These are phyloP conservation scores for Penicillium sp. DNA, from an alignment of 2,329 filamentous ascomycete species.

Conservation along the genomic window DNA sequence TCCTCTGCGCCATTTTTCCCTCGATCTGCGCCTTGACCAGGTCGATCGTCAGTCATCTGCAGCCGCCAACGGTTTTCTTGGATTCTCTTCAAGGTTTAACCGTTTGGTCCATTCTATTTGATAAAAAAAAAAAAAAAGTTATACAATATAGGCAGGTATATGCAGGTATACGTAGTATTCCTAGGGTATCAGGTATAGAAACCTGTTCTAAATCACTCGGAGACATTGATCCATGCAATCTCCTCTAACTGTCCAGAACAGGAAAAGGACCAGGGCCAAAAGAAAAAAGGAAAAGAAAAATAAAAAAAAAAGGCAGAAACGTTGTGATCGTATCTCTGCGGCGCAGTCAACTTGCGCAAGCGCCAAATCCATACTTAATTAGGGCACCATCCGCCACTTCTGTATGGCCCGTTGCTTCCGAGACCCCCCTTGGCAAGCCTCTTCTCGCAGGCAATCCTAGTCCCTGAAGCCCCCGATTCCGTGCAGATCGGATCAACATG, in stretches of 20 bases:
- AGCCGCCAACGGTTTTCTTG: slow-evolving; percentile 16
- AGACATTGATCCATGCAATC: neutral
- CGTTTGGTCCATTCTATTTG: neutral
- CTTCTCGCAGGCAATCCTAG: neutral
- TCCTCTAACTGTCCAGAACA: neutral
- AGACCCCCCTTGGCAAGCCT: slow-evolving; percentile 5
- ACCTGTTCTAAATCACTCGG: neutral
- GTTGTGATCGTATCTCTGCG: slow-evolving; percentile 3
- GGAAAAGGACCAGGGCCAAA: too few relatives aligned
- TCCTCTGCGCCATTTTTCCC: slow-evolving; percentile 5
- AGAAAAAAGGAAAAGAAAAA: neutral
- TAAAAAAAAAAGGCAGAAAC: neutral
- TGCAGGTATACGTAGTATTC: neutral
- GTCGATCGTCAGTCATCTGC: slow-evolving; percentile 18
- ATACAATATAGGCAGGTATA: neutral
- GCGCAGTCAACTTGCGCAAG: slow-evolving; percentile 15
- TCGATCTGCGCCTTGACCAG: slow-evolving; percentile 10
- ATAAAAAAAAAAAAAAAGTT: neutral
- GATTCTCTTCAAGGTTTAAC: slow-evolving; percentile 15
- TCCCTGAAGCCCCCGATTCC: slow-evolving; percentile 19
- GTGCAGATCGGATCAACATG: slow-evolving; percentile 27
- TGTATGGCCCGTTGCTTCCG: slow-evolving; percentile 10
- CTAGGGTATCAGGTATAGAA: neutral
- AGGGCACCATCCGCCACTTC: neutral
- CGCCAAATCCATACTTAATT: neutral